Base-by-base conservation (phyloP, 306 rosid species). In the Nissolia schottii region DNA sequence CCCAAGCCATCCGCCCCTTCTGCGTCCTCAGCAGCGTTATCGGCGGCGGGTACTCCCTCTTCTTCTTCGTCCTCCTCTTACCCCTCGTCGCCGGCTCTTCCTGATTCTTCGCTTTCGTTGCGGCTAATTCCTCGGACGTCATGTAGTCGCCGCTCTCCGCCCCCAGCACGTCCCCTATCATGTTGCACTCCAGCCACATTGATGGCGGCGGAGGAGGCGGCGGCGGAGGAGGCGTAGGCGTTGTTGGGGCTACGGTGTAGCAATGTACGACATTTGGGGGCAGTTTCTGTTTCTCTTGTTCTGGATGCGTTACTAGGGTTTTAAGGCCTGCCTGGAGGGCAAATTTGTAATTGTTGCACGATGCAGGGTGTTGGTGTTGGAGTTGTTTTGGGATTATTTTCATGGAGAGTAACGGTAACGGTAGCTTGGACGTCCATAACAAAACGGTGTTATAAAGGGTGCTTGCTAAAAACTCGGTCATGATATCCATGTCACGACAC, bases 131-230 rank as follows among this genome's bases (percentile, higher is more conserved):
- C 2, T 38, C 65, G 5, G 56, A 16, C 35, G 51, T 57, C 82
- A 85, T 71, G 79, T 35, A 79, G 20, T 86, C 87, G 0, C 92
- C 96, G 12, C 92, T 92, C 65, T 90, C 95, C 1, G 92, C 58
- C 14, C 98, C 98, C 1, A 90, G 84, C 58, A 85, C 16, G 48
- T 90, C 96, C 14, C 72, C 92, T 55, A 73, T 53, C 4, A 49
- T 54, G 0, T 16, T 23, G 1, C 79, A 58, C 5, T 7, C 25
- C 8, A 58, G 13, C 40, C 43, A 59, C 15, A 67, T 2, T 2
- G 76, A 16, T n/a, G 38, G 16, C 0, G 14, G 27, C 14, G 31
- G 19, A 0, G 51, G 9, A 3, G 58, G 37, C 12, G 2, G 3
- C 6, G 37, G 0, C 5, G 56, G 4, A 3, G 34, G 3, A 0